phyloP scores from a whole-genome alignment of 768 basidiomycete species.

The Leucogyrophana mollusca region DNA sequence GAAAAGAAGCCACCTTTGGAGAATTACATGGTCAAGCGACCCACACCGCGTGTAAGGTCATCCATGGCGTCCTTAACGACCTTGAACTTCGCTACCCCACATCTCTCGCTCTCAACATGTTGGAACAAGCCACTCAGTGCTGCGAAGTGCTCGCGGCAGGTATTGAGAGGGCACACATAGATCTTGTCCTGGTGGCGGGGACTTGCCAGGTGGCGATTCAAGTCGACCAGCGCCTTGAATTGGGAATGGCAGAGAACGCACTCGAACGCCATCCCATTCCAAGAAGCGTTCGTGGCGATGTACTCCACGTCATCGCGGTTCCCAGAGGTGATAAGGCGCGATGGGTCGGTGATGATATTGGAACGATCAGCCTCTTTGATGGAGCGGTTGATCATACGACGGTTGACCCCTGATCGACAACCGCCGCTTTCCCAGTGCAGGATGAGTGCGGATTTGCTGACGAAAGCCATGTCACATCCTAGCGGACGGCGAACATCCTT shows the following conservation, averaged over 20 bases:
- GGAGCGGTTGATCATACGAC: constrained; percentile 28
- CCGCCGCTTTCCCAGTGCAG: constrained; percentile 56
- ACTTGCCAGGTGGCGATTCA: constrained; percentile 59
- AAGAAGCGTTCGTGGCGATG: constrained; percentile 29
- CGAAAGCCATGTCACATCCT: constrained; percentile 42
- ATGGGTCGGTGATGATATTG: constrained; percentile 53
- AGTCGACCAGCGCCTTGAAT: constrained; percentile 34
- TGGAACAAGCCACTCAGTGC: constrained; percentile 55
- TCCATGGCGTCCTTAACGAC: constrained; percentile 38
- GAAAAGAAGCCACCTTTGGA: neutral
- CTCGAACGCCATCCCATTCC: constrained; percentile 43
- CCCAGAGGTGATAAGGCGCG: constrained; percentile 39
- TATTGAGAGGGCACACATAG: constrained; percentile 47
- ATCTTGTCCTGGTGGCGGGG: constrained; percentile 49
- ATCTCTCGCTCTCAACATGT: constrained; percentile 57
- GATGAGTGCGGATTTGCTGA: constrained; percentile 46
- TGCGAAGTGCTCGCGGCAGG: constrained; percentile 40
- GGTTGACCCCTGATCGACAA: constrained; percentile 45
- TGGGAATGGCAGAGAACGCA: constrained; percentile 52
- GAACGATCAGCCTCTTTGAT: constrained; percentile 41
- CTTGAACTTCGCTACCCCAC: constrained; percentile 47
- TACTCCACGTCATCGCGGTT: constrained; percentile 3
- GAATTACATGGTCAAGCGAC: constrained; percentile 12
- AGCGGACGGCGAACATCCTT: constrained; percentile 29
- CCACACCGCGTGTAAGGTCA: constrained; percentile 25